phyloP scores from a whole-genome alignment of 768 basidiomycete genomes.

The Serendipita vermifera region DNA sequence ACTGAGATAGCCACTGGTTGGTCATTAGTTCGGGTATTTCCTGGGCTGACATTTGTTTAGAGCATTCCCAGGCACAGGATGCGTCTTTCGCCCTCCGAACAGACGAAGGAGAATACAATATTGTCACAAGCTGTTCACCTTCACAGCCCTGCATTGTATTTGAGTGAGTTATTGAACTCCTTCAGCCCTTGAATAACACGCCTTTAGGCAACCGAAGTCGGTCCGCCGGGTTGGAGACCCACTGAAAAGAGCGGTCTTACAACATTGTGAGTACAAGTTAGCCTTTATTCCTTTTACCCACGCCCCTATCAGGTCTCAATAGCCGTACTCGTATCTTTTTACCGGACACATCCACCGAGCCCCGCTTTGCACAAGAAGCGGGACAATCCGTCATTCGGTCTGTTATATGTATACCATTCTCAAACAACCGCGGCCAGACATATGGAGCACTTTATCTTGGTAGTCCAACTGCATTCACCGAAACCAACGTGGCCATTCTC shows the following conservation, averaged over 20 bases:
- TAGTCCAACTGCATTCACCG: slow-evolving; percentile 51
- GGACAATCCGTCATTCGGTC: slow-evolving; percentile 40
- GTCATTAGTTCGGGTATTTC: neutral
- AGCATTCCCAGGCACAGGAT: slow-evolving; percentile 52
- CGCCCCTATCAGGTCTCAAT: slow-evolving; percentile 38
- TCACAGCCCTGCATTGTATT: slow-evolving; percentile 53
- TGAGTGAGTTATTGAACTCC: slow-evolving; percentile 34
- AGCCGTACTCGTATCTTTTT: slow-evolving; percentile 48
- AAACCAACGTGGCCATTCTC: slow-evolving; percentile 45
- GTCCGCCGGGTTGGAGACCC: slow-evolving; percentile 48
- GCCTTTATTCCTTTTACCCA: neutral
- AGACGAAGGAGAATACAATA: slow-evolving; percentile 57
- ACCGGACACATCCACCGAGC: slow-evolving; percentile 49
- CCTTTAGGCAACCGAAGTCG: slow-evolving; percentile 42
- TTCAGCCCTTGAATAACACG: neutral
- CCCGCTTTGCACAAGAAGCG: slow-evolving; percentile 57
- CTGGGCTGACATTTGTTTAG: slow-evolving; percentile 22
- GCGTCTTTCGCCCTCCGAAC: slow-evolving; percentile 56
- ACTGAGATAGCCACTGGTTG: slow-evolving; percentile 60
- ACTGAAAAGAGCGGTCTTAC: slow-evolving; percentile 51
- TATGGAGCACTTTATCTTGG: slow-evolving; percentile 59
- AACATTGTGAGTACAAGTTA: slow-evolving; percentile 38
- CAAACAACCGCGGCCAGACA: slow-evolving; percentile 62
- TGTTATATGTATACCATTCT: slow-evolving; percentile 56
- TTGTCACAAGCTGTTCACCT: slow-evolving; percentile 51